A percentile compares a stretch with the other conserved stretches of the same genome.
These are phyloP conservation scores for Cadophora sp. DNA, from an alignment of 2,329 filamentous ascomycete genomes.

Conservation along the genomic window DNA sequence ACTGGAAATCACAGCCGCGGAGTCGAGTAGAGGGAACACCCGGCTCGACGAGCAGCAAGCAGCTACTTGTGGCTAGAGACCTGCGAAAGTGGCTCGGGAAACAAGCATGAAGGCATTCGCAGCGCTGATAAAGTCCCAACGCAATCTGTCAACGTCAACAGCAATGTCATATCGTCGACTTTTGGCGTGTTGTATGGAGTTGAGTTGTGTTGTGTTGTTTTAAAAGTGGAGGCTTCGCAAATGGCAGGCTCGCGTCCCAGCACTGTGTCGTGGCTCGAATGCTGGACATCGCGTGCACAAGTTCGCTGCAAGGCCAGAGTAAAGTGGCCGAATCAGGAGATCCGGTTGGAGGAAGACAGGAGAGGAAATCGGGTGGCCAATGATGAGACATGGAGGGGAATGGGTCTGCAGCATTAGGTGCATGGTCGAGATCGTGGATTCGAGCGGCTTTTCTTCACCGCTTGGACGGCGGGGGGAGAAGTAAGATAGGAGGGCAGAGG, in stretches of 20 bases:
- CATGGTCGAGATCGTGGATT: conserved; percentile 11
- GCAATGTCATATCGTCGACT: conserved; percentile 26
- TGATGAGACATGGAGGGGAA: conserved; percentile 20
- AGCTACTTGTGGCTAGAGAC: conserved; percentile 15
- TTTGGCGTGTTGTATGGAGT: neutral
- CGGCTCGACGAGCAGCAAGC: neutral
- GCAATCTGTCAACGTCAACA: conserved; percentile 26
- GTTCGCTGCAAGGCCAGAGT: conserved; percentile 30
- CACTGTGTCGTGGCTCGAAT: conserved; percentile 44
- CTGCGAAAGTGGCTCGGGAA: conserved; percentile 28
- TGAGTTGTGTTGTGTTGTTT: conserved; percentile 11
- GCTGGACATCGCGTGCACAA: conserved; percentile 39
- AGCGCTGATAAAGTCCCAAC: conserved; percentile 8
- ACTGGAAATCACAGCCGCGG: neutral
- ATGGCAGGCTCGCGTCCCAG: conserved; percentile 13
- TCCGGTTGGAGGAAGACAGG: conserved; percentile 28
- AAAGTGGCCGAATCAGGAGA: conserved; percentile 31
- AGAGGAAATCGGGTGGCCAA: conserved; percentile 20
- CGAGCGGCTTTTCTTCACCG: conserved; percentile 25
- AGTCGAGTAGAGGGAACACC: neutral
- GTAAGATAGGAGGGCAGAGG: neutral
- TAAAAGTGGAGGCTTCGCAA: conserved; percentile 21
- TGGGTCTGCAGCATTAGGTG: conserved; percentile 23
- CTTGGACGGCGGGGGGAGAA: conserved; percentile 12
- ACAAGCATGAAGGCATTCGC: conserved; percentile 36